These are phyloP conservation scores for Knoxia roxburghii DNA, from an alignment of 257 asterid species.

Conservation along the genomic window DNA sequence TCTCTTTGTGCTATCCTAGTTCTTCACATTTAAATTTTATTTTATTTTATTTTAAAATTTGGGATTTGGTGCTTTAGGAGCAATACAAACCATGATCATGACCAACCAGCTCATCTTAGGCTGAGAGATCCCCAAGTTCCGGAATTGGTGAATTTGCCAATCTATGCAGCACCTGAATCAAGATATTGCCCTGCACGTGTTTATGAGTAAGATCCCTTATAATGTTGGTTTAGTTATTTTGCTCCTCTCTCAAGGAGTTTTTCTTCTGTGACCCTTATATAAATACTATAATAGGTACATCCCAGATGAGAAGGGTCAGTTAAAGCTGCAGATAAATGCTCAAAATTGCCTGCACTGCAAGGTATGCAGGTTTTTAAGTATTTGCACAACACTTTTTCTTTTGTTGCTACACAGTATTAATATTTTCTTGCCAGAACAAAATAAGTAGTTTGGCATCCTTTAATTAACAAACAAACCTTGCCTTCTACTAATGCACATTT, in stretches of 20 bases:
- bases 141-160: constrained; percentile 60
- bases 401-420: no score
- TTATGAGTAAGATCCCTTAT: constrained; percentile 56
- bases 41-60: background rate
- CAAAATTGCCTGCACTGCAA: constrained; percentile 97
- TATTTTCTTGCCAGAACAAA: background rate
- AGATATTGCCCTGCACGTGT: constrained; percentile 97
- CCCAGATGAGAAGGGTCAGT: constrained; percentile 56
- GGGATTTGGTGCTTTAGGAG: constrained; percentile 46
- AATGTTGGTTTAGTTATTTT: background rate
- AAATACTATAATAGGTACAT: constrained; percentile 43
- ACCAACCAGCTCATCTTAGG: constrained; percentile 90
- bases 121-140: constrained; percentile 65
- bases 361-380: constrained; percentile 32
- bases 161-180: constrained; percentile 82
- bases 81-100: constrained; percentile 91
- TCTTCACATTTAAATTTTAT: constrained; percentile 1
- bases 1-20: background rate
- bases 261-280: constrained; percentile 1
- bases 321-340: constrained; percentile 86
- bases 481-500: background rate
- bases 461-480: background rate
- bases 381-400: background rate
- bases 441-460: background rate
- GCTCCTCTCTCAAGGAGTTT: background rate